These are phyloP conservation scores for rapeseed (Brassica napus) DNA, from an alignment of 345 rosid species.

Conservation along the genomic window Da-Ae NC_063445.1:30082501-30083000, in stretches of 20 bases:
- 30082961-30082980: slow-evolving; percentile 7
- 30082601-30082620: slow-evolving; percentile 86
- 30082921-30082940: slow-evolving; percentile 72
- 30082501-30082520: slow-evolving; percentile 58
- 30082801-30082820: slow-evolving; percentile 90
- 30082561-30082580: slow-evolving; percentile 80
- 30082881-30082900: slow-evolving; percentile 80
- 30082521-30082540: slow-evolving; percentile 77
- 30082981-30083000: slow-evolving; percentile 3
- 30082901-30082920: slow-evolving; percentile 73
- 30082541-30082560: slow-evolving; percentile 85
- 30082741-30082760: slow-evolving; percentile 20
- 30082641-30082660: slow-evolving; percentile 71
- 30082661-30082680: not conserved
- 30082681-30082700: slow-evolving; percentile 28
- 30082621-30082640: slow-evolving; percentile 76
- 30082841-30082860: slow-evolving; percentile 72
- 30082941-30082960: slow-evolving; percentile 1
- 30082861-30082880: slow-evolving; percentile 80
- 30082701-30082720: slow-evolving; percentile 13
- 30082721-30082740: slow-evolving; percentile 9
- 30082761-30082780: slow-evolving; percentile 12
- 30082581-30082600: slow-evolving; percentile 77
- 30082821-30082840: slow-evolving; percentile 73
- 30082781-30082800: slow-evolving; percentile 60